Evolutionary conservation across 106 monocot species (phyloP).

Genomic region (Phalaenopsis aphrodite): DNA sequence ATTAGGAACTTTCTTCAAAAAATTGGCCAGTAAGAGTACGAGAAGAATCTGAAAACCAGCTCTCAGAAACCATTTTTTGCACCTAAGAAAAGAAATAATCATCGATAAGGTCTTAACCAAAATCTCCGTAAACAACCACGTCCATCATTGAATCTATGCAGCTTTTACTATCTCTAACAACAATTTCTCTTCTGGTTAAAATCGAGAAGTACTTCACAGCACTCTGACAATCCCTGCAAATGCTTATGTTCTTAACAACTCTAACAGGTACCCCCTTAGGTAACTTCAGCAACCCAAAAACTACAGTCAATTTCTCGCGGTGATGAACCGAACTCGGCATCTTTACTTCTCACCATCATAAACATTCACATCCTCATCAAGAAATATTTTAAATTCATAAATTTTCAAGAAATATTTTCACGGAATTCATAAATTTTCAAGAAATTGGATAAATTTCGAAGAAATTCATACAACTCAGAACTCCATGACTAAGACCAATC

Average conservation of each 20-base stretch:
- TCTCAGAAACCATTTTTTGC: not conserved
- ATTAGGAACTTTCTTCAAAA: no score
- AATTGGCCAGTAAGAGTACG: no score
- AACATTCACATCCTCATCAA: slow-evolving; percentile 26
- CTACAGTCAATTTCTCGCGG: slow-evolving; percentile 66
- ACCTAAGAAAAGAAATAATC: not conserved
- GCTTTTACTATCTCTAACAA: slow-evolving; percentile 67
- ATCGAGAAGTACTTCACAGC: slow-evolving; percentile 48
- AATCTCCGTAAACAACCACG: slow-evolving; percentile 67
- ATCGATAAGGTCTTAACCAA: slow-evolving; percentile 19
- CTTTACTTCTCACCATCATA: slow-evolving; percentile 28
- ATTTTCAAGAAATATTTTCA: slow-evolving; percentile 26
- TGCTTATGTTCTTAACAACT: slow-evolving; percentile 66
- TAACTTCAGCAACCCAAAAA: slow-evolving; percentile 53
- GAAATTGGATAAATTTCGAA: slow-evolving; percentile 39
- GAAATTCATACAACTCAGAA: slow-evolving; percentile 32
- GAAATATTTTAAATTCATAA: slow-evolving; percentile 39
- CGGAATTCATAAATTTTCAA: slow-evolving; percentile 21
- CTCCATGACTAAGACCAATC: slow-evolving; percentile 44
- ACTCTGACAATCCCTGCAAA: slow-evolving; percentile 77
- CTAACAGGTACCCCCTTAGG: slow-evolving; percentile 33
- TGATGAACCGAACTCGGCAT: slow-evolving; percentile 30
- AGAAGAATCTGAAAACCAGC: no score
- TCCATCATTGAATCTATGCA: slow-evolving; percentile 69
- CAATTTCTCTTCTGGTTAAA: slow-evolving; percentile 53